A percentile compares a stretch with the other conserved stretches of the same genome.
phyloP scores from a whole-genome alignment of 192 early-diverging fungal genomes.

The Mortierella hygrophila region DNA sequence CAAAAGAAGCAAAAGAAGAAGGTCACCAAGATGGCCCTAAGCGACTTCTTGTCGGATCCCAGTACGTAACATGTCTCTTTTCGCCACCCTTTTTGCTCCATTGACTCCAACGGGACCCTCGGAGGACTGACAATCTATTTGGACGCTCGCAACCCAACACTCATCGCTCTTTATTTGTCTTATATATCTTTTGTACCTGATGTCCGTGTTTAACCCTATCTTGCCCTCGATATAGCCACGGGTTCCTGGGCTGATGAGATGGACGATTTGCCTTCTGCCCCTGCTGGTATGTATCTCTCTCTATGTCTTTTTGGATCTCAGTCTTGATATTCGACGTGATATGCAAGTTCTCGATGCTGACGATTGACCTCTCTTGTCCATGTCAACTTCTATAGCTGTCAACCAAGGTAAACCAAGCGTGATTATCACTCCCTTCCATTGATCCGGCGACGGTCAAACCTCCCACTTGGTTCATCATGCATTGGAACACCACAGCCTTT shows the following conservation, averaged over 20 bases:
- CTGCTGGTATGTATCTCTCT: constrained; percentile 63
- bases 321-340: not conserved
- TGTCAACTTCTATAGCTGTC: constrained; percentile 19
- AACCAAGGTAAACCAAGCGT: constrained; percentile 31
- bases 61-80: constrained; percentile 55
- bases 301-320: constrained; percentile 12
- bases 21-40: constrained; percentile 89
- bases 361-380: not conserved
- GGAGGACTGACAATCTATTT: constrained; percentile 35
- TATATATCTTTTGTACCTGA: not conserved
- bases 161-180: constrained; percentile 6
- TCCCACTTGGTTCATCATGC: not conserved
- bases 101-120: constrained; percentile 35
- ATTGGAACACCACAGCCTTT: not conserved
- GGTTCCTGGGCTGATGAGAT: constrained; percentile 96
- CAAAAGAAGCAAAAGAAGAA: constrained; percentile 80
- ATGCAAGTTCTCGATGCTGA: not conserved
- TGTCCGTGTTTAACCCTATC: not conserved
- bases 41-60: constrained; percentile 82
- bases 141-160: not conserved
- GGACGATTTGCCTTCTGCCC: constrained; percentile 87
- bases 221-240: constrained; percentile 53
- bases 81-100: constrained; percentile 9
- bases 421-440: constrained; percentile 9
- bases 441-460: not conserved